Evolutionary conservation across 2,329 filamentous ascomycete genomes (phyloP), one percentile per base, ranked within the genome.

Genomic region (Aspergillus sp.): DNA sequence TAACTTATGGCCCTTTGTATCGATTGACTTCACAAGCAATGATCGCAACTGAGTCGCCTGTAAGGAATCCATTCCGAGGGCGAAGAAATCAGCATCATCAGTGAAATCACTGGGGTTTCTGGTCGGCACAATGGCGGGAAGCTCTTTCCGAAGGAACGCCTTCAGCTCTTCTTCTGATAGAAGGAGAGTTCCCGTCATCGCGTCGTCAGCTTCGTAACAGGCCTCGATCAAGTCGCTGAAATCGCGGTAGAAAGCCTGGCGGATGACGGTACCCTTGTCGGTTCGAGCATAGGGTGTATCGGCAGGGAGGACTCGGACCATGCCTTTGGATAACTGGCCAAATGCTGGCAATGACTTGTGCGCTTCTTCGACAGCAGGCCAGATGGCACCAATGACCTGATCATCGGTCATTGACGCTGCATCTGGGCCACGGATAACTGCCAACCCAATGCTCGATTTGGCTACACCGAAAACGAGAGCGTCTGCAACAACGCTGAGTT

Each of bases 381-480:
- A 81, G 1, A 87, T 76, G 0, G 66, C 62, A 1, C 81, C 70
- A 0, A 86, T 65, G 19, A 82, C 74, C 9, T 83, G 76, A 0
- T 77, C 69, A 3, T 80, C 73, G 0, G 75, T 66, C 47, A 83
- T 68, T 0, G 75, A 62, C 0, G 68, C 66, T 0, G 78, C 77
- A 2, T 72, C 71, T n/a, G 81, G 77, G 12, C 78, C 75, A 24
- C 80, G 78, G 20, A 87, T 72, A 12, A 87, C 72, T 11, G 86
- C 63, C 11, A 86, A 63, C 1, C 84, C 85, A 0, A 82, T 82
- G 27, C 81, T 75, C 1, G 79, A 74, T 48, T 77, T 78, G 8
- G 80, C 82, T 1, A 80, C 77, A 0, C 85, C 85, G 59, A 87
- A 86, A 0, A 86, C 79, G 3, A 86, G 74, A 0, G 80, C 81